Conservation (phyloP, 352 stramenopile species). For the Pythium utonaiense region DNA sequence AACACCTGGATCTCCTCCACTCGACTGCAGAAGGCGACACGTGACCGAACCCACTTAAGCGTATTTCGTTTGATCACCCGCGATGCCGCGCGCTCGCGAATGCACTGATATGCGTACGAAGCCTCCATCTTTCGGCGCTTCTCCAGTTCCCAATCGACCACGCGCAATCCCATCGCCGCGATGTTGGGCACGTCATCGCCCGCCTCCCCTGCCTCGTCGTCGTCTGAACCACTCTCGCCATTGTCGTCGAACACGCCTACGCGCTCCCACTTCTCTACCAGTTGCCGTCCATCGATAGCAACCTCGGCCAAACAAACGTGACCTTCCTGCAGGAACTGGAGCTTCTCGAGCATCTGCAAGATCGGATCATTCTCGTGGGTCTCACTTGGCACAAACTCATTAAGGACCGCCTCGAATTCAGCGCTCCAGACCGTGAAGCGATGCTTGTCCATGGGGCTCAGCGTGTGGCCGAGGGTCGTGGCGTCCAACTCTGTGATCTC, state of each 20-base stretch:
- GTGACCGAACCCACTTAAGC: slow-evolving; percentile 44
- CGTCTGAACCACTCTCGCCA: slow-evolving; percentile 7
- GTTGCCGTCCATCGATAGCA: slow-evolving; percentile 37
- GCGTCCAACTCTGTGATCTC: slow-evolving; percentile 28
- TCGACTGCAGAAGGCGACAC: slow-evolving; percentile 45
- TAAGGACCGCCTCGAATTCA: slow-evolving; percentile 34
- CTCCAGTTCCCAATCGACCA: slow-evolving; percentile 3
- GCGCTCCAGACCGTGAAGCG: slow-evolving; percentile 39
- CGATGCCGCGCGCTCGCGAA: slow-evolving; percentile 52
- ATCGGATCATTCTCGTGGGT: slow-evolving; percentile 45
- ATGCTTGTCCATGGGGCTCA: slow-evolving; percentile 56
- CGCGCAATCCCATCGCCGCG: neutral
- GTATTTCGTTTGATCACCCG: slow-evolving; percentile 63
- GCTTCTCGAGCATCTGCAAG: slow-evolving; percentile 37
- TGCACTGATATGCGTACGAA: slow-evolving; percentile 55
- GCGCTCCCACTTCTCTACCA: slow-evolving; percentile 56
- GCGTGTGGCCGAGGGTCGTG: slow-evolving; percentile 10
- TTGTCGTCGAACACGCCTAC: slow-evolving; percentile 42
- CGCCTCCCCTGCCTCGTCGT: slow-evolving; percentile 21
- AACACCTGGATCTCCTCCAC: slow-evolving; percentile 63
- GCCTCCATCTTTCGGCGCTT: slow-evolving; percentile 20
- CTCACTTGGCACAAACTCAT: slow-evolving; percentile 46
- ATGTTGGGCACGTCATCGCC: neutral
- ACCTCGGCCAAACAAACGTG: slow-evolving; percentile 55
- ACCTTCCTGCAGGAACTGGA: slow-evolving; percentile 56